These are phyloP conservation scores for Beauveria scarabaeidicola DNA, from an alignment of 2,329 filamentous ascomycete genomes.

Conservation along the genomic window DNA sequence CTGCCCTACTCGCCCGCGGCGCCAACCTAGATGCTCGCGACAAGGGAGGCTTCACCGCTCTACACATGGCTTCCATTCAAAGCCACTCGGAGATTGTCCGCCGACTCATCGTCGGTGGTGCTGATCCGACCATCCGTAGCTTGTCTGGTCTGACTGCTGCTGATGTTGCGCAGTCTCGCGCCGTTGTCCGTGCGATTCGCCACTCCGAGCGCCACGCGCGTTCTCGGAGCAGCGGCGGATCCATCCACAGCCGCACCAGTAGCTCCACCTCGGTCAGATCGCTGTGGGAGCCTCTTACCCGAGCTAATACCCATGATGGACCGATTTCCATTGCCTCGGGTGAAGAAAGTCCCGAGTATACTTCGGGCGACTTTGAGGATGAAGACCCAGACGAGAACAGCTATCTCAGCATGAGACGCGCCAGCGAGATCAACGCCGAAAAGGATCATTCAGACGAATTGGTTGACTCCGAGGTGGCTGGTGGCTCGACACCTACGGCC, in stretches of 20 bases:
- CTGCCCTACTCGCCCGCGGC: slow-evolving; percentile 67
- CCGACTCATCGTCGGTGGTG: slow-evolving; percentile 63
- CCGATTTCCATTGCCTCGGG: slow-evolving; percentile 33
- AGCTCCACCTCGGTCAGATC: slow-evolving; percentile 61
- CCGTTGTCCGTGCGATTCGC: slow-evolving; percentile 55
- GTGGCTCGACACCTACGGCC: slow-evolving; percentile 44
- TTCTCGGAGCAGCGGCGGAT: slow-evolving; percentile 60
- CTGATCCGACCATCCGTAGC: slow-evolving; percentile 62
- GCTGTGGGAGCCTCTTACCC: slow-evolving; percentile 50
- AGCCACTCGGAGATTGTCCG: slow-evolving; percentile 68
- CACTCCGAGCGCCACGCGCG: slow-evolving; percentile 53
- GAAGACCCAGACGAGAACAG: slow-evolving; percentile 31
- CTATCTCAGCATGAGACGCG: slow-evolving; percentile 28
- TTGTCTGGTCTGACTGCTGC: slow-evolving; percentile 61
- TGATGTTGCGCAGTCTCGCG: slow-evolving; percentile 59
- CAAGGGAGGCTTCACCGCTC: slow-evolving; percentile 69
- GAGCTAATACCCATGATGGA: slow-evolving; percentile 24
- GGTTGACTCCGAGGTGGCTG: slow-evolving; percentile 23
- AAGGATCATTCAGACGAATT: slow-evolving; percentile 32
- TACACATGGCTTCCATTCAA: slow-evolving; percentile 74
- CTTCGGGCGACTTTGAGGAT: slow-evolving; percentile 35
- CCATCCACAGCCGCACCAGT: slow-evolving; percentile 52
- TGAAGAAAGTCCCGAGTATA: slow-evolving; percentile 36
- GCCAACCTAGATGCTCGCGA: slow-evolving; percentile 68
- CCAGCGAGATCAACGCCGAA: slow-evolving; percentile 21